phyloP scores from a whole-genome alignment of 495 filamentous ascomycete genomes.

The Penicillium samsonianum region DNA sequence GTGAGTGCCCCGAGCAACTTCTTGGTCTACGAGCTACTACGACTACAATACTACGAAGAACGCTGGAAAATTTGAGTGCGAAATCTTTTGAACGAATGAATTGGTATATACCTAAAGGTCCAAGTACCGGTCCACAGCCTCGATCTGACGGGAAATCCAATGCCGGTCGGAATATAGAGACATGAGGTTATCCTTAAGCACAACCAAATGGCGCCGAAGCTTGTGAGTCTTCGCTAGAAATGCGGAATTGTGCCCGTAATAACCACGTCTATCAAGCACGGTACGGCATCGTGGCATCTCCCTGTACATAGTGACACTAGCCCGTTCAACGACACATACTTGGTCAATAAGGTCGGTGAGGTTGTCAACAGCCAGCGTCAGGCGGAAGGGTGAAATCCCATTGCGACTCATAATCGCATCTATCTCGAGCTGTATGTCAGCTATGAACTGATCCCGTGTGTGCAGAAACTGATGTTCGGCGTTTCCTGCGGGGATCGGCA shows the following conservation, averaged over 20 bases:
- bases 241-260: not conserved
- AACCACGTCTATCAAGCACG: not conserved
- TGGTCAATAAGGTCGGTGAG: not conserved
- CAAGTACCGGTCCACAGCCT: not conserved
- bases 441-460: not conserved
- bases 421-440: not conserved
- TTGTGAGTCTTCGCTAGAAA: not conserved
- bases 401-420: not conserved
- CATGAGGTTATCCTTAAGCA: not conserved
- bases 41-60: not conserved
- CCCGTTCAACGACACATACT: not conserved
- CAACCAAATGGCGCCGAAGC: not conserved
- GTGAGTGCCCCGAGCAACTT: no score
- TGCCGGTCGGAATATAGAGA: not conserved
- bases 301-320: not conserved
- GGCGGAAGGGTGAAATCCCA: not conserved
- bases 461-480: not conserved
- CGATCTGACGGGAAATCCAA: not conserved
- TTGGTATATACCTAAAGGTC: not conserved
- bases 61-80: not conserved
- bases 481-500: not conserved
- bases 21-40: not conserved
- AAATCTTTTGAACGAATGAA: not conserved
- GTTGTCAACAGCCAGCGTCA: not conserved
- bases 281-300: not conserved